Percentiles rank a stretch among this genome's conserved stretches.
Conservation (phyloP, 1,284 basidiomycete genomes). For the Sporisorium iseilematis-ciliati region DNA sequence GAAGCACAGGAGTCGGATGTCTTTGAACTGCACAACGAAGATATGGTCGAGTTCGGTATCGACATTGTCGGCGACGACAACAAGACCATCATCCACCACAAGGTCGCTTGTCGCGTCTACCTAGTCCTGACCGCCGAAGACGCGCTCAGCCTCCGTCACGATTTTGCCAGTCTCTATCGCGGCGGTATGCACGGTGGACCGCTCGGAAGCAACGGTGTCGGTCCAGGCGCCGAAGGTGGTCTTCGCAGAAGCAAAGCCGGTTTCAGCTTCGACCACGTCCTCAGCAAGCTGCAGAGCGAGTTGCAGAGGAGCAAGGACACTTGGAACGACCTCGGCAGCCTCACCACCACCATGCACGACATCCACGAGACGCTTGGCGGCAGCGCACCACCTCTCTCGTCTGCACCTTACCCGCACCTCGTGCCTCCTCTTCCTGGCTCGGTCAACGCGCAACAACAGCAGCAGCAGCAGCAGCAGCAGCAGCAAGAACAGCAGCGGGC, state of each 20-base stretch:
- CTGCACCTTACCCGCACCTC: constrained; percentile 64
- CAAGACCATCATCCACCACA: constrained; percentile 97
- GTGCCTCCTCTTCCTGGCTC: constrained; percentile 54
- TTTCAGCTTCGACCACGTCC: constrained; percentile 82
- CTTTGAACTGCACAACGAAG: constrained; percentile 92
- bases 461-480: constrained; percentile 29
- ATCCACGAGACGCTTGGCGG: constrained; percentile 93
- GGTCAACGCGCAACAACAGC: constrained; percentile 22
- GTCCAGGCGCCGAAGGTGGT: constrained; percentile 67
- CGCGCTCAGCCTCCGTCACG: constrained; percentile 71
- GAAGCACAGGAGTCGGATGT: constrained; percentile 94
- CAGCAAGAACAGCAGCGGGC: constrained; percentile 41
- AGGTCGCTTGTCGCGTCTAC: constrained; percentile 92
- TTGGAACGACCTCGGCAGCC: constrained; percentile 84
- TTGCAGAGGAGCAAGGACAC: constrained; percentile 94
- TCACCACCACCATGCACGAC: constrained; percentile 86
- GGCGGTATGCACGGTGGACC: constrained; percentile 64
- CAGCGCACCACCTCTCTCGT: constrained; percentile 71
- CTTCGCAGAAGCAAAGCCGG: constrained; percentile 60
- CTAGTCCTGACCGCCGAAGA: constrained; percentile 90
- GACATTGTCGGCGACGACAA: constrained; percentile 99
- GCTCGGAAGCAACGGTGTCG: constrained; percentile 61
- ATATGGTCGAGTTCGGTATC: constrained; percentile 97
- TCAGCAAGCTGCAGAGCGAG: constrained; percentile 84
- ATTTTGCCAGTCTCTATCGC: constrained; percentile 67